Percentiles rank a stretch among this genome's conserved stretches.
Conservation (phyloP, 1,139 yeast species). For the Schizosaccharomyces versatilis region DNA sequence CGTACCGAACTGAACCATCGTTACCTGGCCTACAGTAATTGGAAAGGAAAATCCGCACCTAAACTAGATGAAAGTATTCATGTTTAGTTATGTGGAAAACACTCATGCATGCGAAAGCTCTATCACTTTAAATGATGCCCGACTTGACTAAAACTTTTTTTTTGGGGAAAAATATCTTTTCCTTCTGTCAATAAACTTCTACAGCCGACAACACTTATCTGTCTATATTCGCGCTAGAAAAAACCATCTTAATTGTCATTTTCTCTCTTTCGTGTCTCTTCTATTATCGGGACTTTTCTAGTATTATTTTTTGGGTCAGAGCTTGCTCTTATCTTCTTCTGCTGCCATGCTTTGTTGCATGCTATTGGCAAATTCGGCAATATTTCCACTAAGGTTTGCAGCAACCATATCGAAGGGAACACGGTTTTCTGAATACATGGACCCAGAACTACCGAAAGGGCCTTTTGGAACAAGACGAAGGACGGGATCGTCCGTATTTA, state of each 20-base stretch:
- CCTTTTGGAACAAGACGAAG: slow-evolving; percentile 49
- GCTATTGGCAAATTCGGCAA: slow-evolving; percentile 13
- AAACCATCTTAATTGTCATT: too few species aligned
- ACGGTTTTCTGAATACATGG: slow-evolving; percentile 63
- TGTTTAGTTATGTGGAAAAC: background rate
- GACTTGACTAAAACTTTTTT: too few species aligned
- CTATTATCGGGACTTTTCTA: background rate
- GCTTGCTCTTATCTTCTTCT: background rate
- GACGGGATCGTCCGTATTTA: slow-evolving; percentile 19
- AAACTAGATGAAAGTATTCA: background rate
- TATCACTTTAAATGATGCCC: too few species aligned
- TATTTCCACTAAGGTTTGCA: slow-evolving; percentile 28
- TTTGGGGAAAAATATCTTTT: too few species aligned
- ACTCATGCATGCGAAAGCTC: too few species aligned
- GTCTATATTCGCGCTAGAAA: too few species aligned
- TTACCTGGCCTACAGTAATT: slow-evolving; percentile 10
- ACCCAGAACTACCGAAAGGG: slow-evolving; percentile 37
- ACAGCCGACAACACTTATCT: too few species aligned
- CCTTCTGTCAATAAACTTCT: too few species aligned
- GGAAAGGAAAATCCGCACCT: slow-evolving; percentile 2
- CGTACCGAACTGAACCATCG: slow-evolving; percentile 49
- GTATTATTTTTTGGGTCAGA: background rate
- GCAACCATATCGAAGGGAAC: slow-evolving; percentile 82
- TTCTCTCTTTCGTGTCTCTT: too few species aligned
- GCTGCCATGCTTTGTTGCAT: slow-evolving; percentile 13